Evolutionary conservation across 2,329 filamentous ascomycete species (phyloP), one percentile per base, ranked within the genome.

Genomic region (Boeremia exigua): DNA sequence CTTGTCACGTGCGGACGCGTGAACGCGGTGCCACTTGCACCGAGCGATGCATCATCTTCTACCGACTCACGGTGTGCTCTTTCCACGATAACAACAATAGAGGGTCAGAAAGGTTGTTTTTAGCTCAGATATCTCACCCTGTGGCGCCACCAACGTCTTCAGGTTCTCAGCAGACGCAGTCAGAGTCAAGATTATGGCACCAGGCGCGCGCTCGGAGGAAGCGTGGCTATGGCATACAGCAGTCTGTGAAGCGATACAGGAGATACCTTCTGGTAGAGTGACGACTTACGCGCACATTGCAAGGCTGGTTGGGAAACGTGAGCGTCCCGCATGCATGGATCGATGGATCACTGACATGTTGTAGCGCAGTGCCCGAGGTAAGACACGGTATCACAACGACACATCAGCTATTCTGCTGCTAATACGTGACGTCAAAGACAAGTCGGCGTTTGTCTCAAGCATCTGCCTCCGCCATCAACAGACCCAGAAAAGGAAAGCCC

Each of bases 211-310:
- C 58, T 87, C 88, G 39, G 89, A 92, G 64, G 90, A 93, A 76
- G 89, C 89, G 11, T 81, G 82, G 60, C 83, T 88, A 17, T 94
- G 92, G 81, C 91, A 89, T 75, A 78, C 78, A 79, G 82, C 89
- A 39, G 92, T 96, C 45, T 97, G 96, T 78, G 79, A 82, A 56
- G 92, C 93, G 12, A 85, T 97, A 3, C 91, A 94, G 75, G 87
- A 96, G 73, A 90, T 98, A 29, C 94, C 95, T 0, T 71, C 77
- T 8, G 94, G 94, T 58, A 89, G 84, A 71, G 92, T 97, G 37
- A 97, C 93, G 1, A 91, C 86, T 42, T 98, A 98, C 72, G 92
- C 90, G 2, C 89, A 92, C 72, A 92, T 93, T 60, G 90, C 89
- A 34, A 80, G 78, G 55, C 80, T 93, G 5, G 77, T 93, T 8